Base-by-base conservation (phyloP, 2,329 filamentous ascomycete genomes). In the Sordariomycetes sp. region DNA sequence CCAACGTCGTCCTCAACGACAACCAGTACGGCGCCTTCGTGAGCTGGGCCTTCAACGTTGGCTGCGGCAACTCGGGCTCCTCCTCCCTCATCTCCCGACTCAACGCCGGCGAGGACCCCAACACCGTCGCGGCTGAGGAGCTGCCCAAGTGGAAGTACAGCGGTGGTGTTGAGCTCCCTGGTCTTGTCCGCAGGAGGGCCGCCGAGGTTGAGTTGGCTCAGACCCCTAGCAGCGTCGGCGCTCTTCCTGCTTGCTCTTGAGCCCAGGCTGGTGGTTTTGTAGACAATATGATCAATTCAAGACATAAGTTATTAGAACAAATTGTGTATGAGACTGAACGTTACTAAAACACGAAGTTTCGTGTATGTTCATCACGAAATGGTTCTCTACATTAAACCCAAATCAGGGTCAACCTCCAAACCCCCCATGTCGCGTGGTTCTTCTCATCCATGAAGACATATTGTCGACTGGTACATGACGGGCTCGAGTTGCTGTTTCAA, bases 1-100 rank as follows among this genome's bases (percentile, higher is more conserved):
- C 48, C 25, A 39, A 41, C 6, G 61, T 64, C 28, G 49, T 44
- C 4, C 50, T 70, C 21, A 68, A 70, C 43, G 58, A 53, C 21
- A 71, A 72, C 51, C 63, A 71, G 45, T 72, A 67, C 44, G 68
- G 64, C 27, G 68, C 68, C 1, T 59, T 72, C 3, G 61, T 70
- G 24, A 65, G 58, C 29, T 71, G 65, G 64, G 53, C 63, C 12
- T 72, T 63, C 58, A 72, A 72, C 45, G 54, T 66, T 28, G 68
- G 68, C 18, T 64, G 58, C 38, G 63, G 58, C 4, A 56, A 55
- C 30, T 53, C 59, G 4, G 36, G 39, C n/a, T 46, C 43, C 0
- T 69, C 65, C 4, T 57, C 53, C 1, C 51, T 70, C 17, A 47
- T 68, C 39, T 46, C 45, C 31, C 53, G 61, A 8, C 54, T 69